Conservation (phyloP, 306 rosid genomes). For the Gillenia trifoliata region DNA sequence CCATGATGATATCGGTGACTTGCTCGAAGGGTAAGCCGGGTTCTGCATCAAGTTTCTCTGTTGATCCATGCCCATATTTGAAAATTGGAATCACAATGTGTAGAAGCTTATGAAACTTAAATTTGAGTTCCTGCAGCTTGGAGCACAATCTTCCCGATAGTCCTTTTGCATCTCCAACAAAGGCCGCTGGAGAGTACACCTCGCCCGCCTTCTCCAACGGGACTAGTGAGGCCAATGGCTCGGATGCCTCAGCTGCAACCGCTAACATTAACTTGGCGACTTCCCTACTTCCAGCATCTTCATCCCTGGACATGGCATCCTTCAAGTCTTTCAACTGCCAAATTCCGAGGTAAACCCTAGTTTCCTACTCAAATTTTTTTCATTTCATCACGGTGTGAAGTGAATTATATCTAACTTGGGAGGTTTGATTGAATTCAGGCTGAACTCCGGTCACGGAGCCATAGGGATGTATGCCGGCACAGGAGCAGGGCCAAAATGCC, state of each 20-base stretch:
- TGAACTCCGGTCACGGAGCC: slow-evolving; percentile 77
- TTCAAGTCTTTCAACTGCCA: slow-evolving; percentile 87
- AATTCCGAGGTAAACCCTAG: slow-evolving; percentile 61
- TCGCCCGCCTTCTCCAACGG: slow-evolving; percentile 41
- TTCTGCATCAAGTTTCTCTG: slow-evolving; percentile 17
- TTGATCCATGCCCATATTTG: neutral
- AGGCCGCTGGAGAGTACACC: slow-evolving; percentile 48
- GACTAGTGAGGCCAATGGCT: slow-evolving; percentile 37
- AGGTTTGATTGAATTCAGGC: slow-evolving; percentile 36
- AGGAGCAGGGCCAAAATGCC: slow-evolving; percentile 54
- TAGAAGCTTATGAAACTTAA: slow-evolving; percentile 7
- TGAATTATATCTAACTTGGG: neutral
- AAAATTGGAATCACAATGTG: neutral
- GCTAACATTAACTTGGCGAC: slow-evolving; percentile 47
- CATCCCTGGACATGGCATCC: slow-evolving; percentile 69
- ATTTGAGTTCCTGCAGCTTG: slow-evolving; percentile 58
- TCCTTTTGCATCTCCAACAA: slow-evolving; percentile 95
- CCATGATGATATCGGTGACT: slow-evolving; percentile 43
- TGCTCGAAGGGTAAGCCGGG: slow-evolving; percentile 60
- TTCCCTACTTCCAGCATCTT: slow-evolving; percentile 40
- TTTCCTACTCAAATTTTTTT: neutral
- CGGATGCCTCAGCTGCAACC: slow-evolving; percentile 38
- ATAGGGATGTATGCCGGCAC: slow-evolving; percentile 81
- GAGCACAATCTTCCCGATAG: slow-evolving; percentile 97
- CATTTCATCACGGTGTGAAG: neutral